phyloP scores from a whole-genome alignment of 2,329 filamentous ascomycete genomes.

The Fusarium drepaniforme region DNA sequence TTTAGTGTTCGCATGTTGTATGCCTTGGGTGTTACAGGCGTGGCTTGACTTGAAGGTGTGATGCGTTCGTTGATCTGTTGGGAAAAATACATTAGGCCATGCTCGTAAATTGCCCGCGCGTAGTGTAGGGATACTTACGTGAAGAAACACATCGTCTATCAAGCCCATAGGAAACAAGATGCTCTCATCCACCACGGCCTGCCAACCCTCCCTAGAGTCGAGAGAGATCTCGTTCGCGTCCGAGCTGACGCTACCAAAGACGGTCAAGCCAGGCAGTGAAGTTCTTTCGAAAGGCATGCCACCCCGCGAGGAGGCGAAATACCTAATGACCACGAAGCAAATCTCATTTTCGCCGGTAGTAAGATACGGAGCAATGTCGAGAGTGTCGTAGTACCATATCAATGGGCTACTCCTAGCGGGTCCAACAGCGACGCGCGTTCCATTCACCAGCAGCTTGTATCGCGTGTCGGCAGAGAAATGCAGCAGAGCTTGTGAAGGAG shows the following conservation, averaged over 20 bases:
- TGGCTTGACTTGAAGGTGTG: background rate
- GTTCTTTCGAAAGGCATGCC: constrained; percentile 31
- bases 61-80: constrained; percentile 23
- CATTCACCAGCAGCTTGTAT: constrained; percentile 43
- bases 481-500: constrained; percentile 4
- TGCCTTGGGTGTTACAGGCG: constrained; percentile 1
- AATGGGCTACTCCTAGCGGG: constrained; percentile 39
- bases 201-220: constrained; percentile 15
- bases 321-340: constrained; percentile 24
- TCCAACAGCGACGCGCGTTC: constrained; percentile 30
- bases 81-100: background rate
- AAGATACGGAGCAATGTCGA: constrained; percentile 38
- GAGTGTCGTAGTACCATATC: constrained; percentile 43
- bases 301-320: constrained; percentile 21
- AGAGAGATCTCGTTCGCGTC: background rate
- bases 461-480: constrained; percentile 43
- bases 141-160: constrained; percentile 22
- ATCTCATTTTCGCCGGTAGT: constrained; percentile 23
- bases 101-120: too few relatives aligned
- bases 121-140: background rate
- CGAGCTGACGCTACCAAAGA: constrained; percentile 3
- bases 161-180: constrained; percentile 18
- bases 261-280: constrained; percentile 16
- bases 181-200: constrained; percentile 10
- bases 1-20: constrained; percentile 26